These are phyloP conservation scores for Tothia fuscella DNA, from an alignment of 2,329 filamentous ascomycete species.

Conservation along the genomic window DNA sequence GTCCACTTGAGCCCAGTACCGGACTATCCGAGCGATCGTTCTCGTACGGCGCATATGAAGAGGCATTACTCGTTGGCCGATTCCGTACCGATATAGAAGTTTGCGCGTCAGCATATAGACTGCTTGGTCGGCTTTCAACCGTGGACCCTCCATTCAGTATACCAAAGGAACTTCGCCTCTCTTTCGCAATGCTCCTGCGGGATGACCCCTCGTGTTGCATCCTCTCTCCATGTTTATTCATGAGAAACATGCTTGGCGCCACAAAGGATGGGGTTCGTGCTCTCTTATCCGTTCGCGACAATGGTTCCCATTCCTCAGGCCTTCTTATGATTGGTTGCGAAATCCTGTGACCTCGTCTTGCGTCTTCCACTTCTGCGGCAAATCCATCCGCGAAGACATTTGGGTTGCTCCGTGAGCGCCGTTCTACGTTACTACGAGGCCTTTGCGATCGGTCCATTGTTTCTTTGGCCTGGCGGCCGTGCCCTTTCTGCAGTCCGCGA, in stretches of 20 bases:
- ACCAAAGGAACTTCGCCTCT: slow-evolving; percentile 13
- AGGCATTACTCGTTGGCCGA: slow-evolving; percentile 19
- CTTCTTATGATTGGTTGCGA: neutral
- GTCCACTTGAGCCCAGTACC: slow-evolving; percentile 57
- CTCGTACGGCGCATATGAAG: slow-evolving; percentile 17
- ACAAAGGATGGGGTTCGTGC: neutral
- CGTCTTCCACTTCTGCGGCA: slow-evolving; percentile 25
- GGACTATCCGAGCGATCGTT: slow-evolving; percentile 44
- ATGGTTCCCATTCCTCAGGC: slow-evolving; percentile 22
- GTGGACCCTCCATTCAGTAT: slow-evolving; percentile 15
- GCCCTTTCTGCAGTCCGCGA: too few relatives aligned
- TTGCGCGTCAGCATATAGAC: neutral
- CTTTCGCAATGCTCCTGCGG: slow-evolving; percentile 8
- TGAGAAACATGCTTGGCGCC: neutral
- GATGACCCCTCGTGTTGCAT: neutral
- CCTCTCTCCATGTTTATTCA: slow-evolving; percentile 1
- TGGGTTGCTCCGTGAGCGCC: slow-evolving; percentile 16
- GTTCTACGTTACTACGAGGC: neutral
- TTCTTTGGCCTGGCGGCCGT: too few relatives aligned
- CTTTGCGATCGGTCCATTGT: slow-evolving; percentile 1
- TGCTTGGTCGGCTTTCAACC: neutral
- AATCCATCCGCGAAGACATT: slow-evolving; percentile 39
- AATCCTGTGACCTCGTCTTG: slow-evolving; percentile 21
- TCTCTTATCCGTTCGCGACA: neutral
- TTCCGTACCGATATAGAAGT: slow-evolving; percentile 13